Evolutionary conservation across 1,284 basidiomycete genomes (phyloP).

Genomic region (Golubevia pallescens): DNA sequence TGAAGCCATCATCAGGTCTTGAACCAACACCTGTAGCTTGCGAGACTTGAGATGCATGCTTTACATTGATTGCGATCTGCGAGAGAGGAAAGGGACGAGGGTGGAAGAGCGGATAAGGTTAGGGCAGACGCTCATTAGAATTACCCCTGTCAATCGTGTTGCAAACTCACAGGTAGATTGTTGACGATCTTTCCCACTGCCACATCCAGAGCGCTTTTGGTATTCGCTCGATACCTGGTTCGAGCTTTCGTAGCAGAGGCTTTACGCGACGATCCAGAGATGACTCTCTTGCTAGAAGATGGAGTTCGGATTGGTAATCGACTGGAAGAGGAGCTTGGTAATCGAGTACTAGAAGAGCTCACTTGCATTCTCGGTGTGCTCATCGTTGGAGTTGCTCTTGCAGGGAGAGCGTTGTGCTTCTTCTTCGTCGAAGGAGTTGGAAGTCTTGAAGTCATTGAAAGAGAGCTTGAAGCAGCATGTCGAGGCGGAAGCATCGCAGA

Average conservation of each 20-base stretch:
- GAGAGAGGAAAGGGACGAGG: neutral
- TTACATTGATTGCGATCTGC: slow-evolving; percentile 75
- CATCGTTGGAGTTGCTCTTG: neutral
- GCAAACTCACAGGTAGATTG: slow-evolving; percentile 76
- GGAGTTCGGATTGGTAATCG: neutral
- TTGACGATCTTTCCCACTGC: slow-evolving; percentile 90
- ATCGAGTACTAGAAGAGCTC: neutral
- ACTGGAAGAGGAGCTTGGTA: neutral
- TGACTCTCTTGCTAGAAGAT: slow-evolving; percentile 2
- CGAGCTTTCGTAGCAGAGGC: slow-evolving; percentile 9
- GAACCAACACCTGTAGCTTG: neutral
- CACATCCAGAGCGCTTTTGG: slow-evolving; percentile 85
- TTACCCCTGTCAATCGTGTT: too few relatives aligned
- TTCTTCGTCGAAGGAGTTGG: neutral
- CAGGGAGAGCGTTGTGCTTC: neutral
- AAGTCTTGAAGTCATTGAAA: neutral
- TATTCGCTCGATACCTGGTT: slow-evolving; percentile 80
- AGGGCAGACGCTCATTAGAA: neutral
- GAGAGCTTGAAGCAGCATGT: neutral
- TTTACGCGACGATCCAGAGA: slow-evolving; percentile 2
- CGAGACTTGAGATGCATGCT: slow-evolving; percentile 67
- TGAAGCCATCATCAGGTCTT: slow-evolving; percentile 76
- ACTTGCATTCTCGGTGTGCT: neutral
- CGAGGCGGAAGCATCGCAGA: neutral
- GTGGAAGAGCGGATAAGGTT: neutral